Evolutionary conservation across 495 filamentous ascomycete genomes (phyloP), one percentile per base, ranked within the genome.

Genomic region (Penicillium malachiteum): DNA sequence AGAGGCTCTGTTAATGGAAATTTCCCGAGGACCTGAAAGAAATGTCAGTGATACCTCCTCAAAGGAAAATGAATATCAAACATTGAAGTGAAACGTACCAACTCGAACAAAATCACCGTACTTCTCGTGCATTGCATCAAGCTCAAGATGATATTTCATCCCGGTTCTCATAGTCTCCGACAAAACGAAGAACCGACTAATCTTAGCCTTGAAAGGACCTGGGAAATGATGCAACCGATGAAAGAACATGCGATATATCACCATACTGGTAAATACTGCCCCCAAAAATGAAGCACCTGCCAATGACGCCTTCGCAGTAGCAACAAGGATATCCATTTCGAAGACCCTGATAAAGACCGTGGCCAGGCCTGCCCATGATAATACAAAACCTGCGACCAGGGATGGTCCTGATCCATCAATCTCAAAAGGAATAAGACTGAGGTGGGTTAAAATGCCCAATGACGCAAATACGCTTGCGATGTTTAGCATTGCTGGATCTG

Each of bases 211-310:
- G 17, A 62, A 54, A 1, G 79, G 76, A 0, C 80, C 81, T 2
- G 74, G 75, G 52, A 81, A 81, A 8, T 54, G 51, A 12, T 71
- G 60, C 3, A 82, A 59, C 1, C 65, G 70, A 62, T 81, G 76
- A 49, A 80, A 76, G 43, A 69, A 73, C 10, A 59, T 14, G 1
- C 81, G 72, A 53, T 81, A 82, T 31, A 75, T 40, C 14, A 71
- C 37, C n/a, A 82, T 76, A 60, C 78, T 82, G 11, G 38, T 26
- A 12, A 10, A 18, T 1, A 62, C 10, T 6, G 18, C 54, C 11
- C n/a, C 31, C 6, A 46, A 11, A 46, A 56, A 56, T n/a, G 9
- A 56, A 33, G 40, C 3, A 18, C 32, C 43, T 9, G 48, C 31
- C 5, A 56, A 42, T 1, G 33, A 56, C 5, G 54, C 18, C 39